Evolutionary conservation across 2,329 filamentous ascomycete genomes (phyloP).

Genomic region (Sarocladium strictum): DNA sequence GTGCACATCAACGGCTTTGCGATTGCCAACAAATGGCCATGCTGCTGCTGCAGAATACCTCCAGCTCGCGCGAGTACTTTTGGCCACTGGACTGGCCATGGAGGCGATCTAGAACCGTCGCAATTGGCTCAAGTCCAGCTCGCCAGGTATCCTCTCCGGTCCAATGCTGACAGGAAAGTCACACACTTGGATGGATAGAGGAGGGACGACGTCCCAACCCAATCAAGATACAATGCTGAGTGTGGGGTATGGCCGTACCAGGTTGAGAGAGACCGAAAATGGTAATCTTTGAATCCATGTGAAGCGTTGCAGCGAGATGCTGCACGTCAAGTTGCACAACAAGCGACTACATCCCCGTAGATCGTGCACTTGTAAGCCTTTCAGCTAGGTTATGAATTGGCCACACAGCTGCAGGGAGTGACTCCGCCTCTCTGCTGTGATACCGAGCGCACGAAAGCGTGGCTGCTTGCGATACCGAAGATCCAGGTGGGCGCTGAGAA

Average conservation of each 20-base stretch:
- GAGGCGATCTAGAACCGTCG: too few relatives aligned
- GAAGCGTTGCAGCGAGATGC: not conserved
- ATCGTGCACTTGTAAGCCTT: not conserved
- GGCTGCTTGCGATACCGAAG: constrained; percentile 3
- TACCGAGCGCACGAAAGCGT: not conserved
- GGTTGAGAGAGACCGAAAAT: not conserved
- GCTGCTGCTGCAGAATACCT: too few relatives aligned
- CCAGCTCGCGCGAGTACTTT: too few relatives aligned
- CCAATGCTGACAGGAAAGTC: too few relatives aligned
- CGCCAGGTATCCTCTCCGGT: too few relatives aligned
- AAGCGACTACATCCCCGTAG: not conserved
- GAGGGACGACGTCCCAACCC: not conserved
- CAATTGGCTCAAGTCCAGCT: too few relatives aligned
- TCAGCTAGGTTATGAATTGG: not conserved
- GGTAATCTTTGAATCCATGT: not conserved
- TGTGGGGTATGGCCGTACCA: not conserved
- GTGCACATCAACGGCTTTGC: too few relatives aligned
- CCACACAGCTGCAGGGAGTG: not conserved
- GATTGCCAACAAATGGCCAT: too few relatives aligned
- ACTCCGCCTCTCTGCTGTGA: constrained; percentile 4
- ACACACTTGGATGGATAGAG: too few relatives aligned
- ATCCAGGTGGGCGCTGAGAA: not conserved
- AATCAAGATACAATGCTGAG: not conserved
- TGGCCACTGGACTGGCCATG: too few relatives aligned
- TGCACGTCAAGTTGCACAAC: constrained; percentile 1